Evolutionary conservation across 345 rosid genomes (phyloP).

Genomic region (Eucalyptus cloeziana): DNA sequence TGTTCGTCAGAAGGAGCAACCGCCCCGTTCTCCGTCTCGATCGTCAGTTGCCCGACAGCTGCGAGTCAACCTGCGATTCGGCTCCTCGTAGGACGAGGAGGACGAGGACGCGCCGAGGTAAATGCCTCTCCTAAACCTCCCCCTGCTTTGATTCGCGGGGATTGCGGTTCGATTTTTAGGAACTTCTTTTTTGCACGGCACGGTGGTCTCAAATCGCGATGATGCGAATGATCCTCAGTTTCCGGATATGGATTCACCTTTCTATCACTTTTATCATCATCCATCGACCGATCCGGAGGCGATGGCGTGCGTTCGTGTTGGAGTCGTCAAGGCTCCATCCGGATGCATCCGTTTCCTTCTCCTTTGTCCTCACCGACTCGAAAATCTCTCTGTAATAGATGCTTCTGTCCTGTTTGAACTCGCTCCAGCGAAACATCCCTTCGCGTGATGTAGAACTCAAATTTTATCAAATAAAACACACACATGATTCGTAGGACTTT

Average conservation of each 20-base stretch:
- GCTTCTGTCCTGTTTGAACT: not conserved
- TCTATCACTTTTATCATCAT: not conserved
- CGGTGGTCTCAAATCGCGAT: not conserved
- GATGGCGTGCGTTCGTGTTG: not conserved
- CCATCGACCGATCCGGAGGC: not conserved
- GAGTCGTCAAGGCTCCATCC: not conserved
- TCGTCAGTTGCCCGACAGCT: conserved; percentile 30
- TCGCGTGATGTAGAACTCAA: not conserved
- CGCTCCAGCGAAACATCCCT: not conserved
- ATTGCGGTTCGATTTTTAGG: not conserved
- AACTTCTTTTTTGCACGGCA: not conserved
- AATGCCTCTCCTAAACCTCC: not conserved
- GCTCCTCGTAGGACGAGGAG: not conserved
- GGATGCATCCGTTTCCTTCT: not conserved
- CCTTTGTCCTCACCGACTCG: not conserved
- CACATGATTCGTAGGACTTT: not conserved
- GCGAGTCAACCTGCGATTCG: conserved; percentile 31
- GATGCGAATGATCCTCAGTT: not conserved
- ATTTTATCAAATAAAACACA: not conserved
- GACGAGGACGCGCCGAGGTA: not conserved
- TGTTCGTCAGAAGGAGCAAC: conserved; percentile 1
- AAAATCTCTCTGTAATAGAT: not conserved
- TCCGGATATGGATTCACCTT: not conserved
- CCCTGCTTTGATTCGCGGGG: not conserved
- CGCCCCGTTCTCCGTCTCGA: conserved; percentile 19